A percentile compares a stretch with the other conserved stretches of the same genome.
phyloP scores from a whole-genome alignment of 176 grass and related monocot species.

The Rhynchospora tenuis region DNA sequence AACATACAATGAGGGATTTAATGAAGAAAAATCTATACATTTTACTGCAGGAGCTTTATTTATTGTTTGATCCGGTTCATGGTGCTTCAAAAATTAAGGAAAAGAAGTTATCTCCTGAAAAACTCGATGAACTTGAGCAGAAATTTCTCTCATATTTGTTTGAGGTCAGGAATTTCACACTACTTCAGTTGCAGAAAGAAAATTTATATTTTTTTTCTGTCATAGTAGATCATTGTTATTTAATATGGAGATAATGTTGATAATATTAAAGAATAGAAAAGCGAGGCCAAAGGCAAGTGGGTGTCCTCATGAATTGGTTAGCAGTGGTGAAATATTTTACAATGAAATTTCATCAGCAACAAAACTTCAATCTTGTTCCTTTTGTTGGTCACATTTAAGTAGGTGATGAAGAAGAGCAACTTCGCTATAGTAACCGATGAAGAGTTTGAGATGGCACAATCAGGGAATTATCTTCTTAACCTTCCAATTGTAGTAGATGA shows the following conservation, averaged over 20 bases:
- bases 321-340: not conserved
- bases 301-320: not conserved
- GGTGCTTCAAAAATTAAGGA: constrained; percentile 66
- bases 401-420: constrained; percentile 91
- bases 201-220: not conserved
- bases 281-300: not conserved
- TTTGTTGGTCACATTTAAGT: constrained; percentile 16
- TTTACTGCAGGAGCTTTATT: constrained; percentile 57
- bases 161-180: constrained; percentile 35
- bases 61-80: constrained; percentile 70
- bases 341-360: not conserved
- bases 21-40: not conserved
- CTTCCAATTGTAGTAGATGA: constrained; percentile 95
- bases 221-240: not conserved
- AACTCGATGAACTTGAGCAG: constrained; percentile 58
- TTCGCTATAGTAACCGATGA: constrained; percentile 85
- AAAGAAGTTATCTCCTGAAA: constrained; percentile 45
- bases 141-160: constrained; percentile 85
- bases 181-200: not conserved
- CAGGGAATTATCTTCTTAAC: constrained; percentile 78
- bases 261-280: not conserved
- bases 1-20: not conserved
- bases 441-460: constrained; percentile 74
- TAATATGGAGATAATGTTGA: constrained; percentile 10
- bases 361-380: not conserved